Conservation (phyloP, 1,284 basidiomycete genomes). For the Dichomitus squalens region DNA sequence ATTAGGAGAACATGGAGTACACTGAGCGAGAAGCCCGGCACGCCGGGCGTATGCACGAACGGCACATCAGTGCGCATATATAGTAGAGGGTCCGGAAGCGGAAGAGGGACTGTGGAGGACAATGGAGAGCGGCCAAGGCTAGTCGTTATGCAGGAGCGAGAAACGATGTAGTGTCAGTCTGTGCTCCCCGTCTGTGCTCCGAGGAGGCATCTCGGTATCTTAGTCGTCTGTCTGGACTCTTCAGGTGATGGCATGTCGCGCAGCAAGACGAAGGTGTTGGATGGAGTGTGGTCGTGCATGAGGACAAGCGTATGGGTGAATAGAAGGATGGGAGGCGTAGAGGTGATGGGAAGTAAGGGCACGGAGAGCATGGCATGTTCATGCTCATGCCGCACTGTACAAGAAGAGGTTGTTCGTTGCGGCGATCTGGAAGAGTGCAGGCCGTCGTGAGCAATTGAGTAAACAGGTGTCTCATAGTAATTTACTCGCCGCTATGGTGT, state of each 20-base stretch:
- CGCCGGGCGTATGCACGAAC: constrained; percentile 13
- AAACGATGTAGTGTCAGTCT: neutral
- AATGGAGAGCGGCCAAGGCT: constrained; percentile 5
- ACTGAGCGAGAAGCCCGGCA: constrained; percentile 12
- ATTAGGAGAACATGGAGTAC: constrained; percentile 21
- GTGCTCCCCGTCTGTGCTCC: no score
- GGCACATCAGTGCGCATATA: constrained; percentile 20
- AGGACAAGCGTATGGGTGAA: constrained; percentile 2
- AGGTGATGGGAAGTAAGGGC: constrained; percentile 5
- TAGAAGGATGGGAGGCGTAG: constrained; percentile 1
- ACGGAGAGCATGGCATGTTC: neutral
- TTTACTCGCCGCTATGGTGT: constrained; percentile 90
- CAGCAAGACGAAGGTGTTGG: constrained; percentile 7
- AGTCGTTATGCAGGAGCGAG: constrained; percentile 1
- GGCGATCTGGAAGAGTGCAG: constrained; percentile 67
- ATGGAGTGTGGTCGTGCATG: constrained; percentile 13
- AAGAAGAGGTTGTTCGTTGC: constrained; percentile 94
- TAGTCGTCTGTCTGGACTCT: constrained; percentile 25
- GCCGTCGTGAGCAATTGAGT: constrained; percentile 6
- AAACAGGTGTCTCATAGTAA: neutral
- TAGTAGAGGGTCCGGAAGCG: constrained; percentile 8
- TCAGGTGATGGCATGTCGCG: constrained; percentile 18
- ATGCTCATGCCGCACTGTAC: constrained; percentile 76
- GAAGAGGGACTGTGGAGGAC: constrained; percentile 3
- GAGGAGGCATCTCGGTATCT: constrained; percentile 27